Conservation (phyloP, 495 filamentous ascomycete genomes). For the Apiosordaria backusii region DNA sequence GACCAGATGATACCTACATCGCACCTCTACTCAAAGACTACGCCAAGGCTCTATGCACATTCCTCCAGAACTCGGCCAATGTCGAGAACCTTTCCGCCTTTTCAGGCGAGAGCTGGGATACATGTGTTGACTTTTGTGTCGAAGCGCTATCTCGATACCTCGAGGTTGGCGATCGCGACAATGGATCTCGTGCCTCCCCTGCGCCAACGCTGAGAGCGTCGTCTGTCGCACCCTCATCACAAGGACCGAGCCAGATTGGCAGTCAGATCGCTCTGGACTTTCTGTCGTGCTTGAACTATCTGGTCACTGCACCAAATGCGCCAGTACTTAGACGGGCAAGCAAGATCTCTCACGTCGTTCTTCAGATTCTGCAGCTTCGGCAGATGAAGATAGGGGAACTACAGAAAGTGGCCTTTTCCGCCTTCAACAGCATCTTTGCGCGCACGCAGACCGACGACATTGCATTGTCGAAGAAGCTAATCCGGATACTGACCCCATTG, state of each 20-base stretch:
- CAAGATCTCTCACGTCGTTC: slow-evolving; percentile 53
- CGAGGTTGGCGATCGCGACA: slow-evolving; percentile 36
- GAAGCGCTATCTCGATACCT: slow-evolving; percentile 46
- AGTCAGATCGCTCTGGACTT: slow-evolving; percentile 51
- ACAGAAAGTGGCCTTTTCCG: slow-evolving; percentile 67
- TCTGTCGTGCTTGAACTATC: slow-evolving; percentile 59
- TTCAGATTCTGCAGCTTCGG: slow-evolving; percentile 61
- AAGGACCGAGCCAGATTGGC: slow-evolving; percentile 27
- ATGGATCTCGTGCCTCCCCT: slow-evolving; percentile 38
- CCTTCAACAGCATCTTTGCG: slow-evolving; percentile 67
- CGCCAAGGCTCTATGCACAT: slow-evolving; percentile 63
- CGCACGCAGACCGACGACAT: slow-evolving; percentile 65
- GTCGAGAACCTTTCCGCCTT: slow-evolving; percentile 64
- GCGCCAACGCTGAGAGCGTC: slow-evolving; percentile 39
- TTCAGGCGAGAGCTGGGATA: slow-evolving; percentile 61
- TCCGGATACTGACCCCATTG: slow-evolving; percentile 62
- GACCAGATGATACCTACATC: slow-evolving; percentile 59
- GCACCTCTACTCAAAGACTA: slow-evolving; percentile 75
- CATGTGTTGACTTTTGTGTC: slow-evolving; percentile 64
- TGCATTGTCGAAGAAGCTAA: slow-evolving; percentile 53
- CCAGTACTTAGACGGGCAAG: slow-evolving; percentile 60
- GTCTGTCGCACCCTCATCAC: slow-evolving; percentile 15
- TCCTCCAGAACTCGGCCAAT: slow-evolving; percentile 71
- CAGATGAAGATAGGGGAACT: slow-evolving; percentile 53
- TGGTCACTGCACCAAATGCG: slow-evolving; percentile 67